A percentile compares a stretch with the other conserved stretches of the same genome.
These are phyloP conservation scores for Cladophialophora chaetospira DNA, from an alignment of 2,329 filamentous ascomycete species.

Conservation along the genomic window DNA sequence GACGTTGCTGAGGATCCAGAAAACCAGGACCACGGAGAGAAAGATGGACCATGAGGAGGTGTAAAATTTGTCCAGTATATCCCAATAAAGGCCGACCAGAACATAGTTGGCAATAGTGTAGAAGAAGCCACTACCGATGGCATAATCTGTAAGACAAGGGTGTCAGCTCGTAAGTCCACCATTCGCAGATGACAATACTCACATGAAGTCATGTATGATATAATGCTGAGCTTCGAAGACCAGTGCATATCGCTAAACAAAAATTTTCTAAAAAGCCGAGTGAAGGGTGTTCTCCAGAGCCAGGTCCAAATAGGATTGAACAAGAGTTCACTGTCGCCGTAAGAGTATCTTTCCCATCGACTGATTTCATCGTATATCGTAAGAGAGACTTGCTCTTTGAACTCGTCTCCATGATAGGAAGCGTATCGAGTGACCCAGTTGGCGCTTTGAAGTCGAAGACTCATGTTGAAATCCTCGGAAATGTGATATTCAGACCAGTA, in stretches of 20 bases:
- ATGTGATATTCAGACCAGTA: constrained; percentile 77
- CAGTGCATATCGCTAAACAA: constrained; percentile 63
- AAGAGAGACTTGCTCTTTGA: constrained; percentile 77
- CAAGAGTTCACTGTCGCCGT: constrained; percentile 77
- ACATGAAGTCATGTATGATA: constrained; percentile 61
- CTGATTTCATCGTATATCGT: constrained; percentile 81
- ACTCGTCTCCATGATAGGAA: constrained; percentile 67
- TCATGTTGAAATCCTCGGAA: constrained; percentile 77
- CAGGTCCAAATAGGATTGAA: constrained; percentile 76
- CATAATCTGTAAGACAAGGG: constrained; percentile 53
- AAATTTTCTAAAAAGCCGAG: constrained; percentile 73
- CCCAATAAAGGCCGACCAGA: constrained; percentile 69
- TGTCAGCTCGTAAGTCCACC: constrained; percentile 18
- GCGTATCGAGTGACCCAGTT: constrained; percentile 71
- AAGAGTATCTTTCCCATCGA: constrained; percentile 84
- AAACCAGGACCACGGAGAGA: constrained; percentile 59
- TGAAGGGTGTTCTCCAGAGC: constrained; percentile 73
- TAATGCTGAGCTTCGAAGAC: constrained; percentile 68
- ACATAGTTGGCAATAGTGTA: constrained; percentile 70
- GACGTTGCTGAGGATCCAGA: constrained; percentile 62
- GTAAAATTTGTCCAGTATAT: constrained; percentile 66
- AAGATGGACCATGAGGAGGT: constrained; percentile 57
- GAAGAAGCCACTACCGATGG: constrained; percentile 66
- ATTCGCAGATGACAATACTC: constrained; percentile 49
- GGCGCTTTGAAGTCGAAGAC: constrained; percentile 67